These are phyloP conservation scores for Cyberlindnera mississippiensis DNA, from an alignment of 805 yeast species.

Conservation along the genomic window DNA sequence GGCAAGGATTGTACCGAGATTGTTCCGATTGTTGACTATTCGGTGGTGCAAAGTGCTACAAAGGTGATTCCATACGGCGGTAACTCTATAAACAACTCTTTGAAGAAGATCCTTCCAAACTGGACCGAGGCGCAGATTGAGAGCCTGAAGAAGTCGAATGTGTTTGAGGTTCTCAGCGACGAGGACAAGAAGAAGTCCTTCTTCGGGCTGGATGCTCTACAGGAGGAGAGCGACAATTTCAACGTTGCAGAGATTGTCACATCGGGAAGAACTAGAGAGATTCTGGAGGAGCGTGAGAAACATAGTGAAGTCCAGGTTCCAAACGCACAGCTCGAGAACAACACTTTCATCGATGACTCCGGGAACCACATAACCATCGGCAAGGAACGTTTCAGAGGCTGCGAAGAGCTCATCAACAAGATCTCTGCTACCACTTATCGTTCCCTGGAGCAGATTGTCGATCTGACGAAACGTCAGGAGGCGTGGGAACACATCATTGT, in stretches of 20 bases:
- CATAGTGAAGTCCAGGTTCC: slow-evolving; percentile 35
- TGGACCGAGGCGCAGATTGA: slow-evolving; percentile 60
- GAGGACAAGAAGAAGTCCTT: slow-evolving; percentile 60
- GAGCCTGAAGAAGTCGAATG: slow-evolving; percentile 64
- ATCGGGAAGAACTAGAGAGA: slow-evolving; percentile 68
- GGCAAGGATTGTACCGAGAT: slow-evolving; percentile 76
- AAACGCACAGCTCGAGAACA: slow-evolving; percentile 71
- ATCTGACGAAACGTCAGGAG: slow-evolving; percentile 68
- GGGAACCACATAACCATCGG: slow-evolving; percentile 70
- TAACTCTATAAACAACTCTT: slow-evolving; percentile 48
- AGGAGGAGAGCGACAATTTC: slow-evolving; percentile 60
- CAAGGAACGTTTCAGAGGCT: slow-evolving; percentile 83
- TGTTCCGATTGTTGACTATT: slow-evolving; percentile 74
- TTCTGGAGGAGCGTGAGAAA: slow-evolving; percentile 60
- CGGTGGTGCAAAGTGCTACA: slow-evolving; percentile 53
- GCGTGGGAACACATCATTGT: slow-evolving; percentile 81
- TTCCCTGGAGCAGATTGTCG: slow-evolving; percentile 55
- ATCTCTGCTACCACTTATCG: slow-evolving; percentile 53
- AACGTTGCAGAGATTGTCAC: slow-evolving; percentile 90
- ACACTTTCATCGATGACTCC: slow-evolving; percentile 57
- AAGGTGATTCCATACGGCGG: slow-evolving; percentile 59
- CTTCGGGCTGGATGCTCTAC: slow-evolving; percentile 51
- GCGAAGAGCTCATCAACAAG: slow-evolving; percentile 50
- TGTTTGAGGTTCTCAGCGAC: slow-evolving; percentile 75
- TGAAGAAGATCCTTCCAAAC: slow-evolving; percentile 54